Evolutionary conservation across 768 basidiomycete species (phyloP), one percentile per base, ranked within the genome.

Genomic region (Exsudoporus frostii): DNA sequence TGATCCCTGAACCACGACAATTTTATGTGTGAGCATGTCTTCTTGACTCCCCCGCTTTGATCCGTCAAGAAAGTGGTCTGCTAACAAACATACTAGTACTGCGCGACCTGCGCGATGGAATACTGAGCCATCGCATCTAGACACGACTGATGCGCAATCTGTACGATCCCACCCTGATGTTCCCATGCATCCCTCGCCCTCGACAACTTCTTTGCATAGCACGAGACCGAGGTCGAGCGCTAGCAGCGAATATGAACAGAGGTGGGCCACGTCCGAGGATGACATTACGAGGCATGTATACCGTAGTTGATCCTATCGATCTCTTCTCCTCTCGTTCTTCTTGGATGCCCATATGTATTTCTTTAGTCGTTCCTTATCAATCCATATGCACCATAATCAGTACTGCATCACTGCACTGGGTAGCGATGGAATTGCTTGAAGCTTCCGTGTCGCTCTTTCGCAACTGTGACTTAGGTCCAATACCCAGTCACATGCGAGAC

Each of bases 261-360:
- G 68, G 56, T 71, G 66, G 64, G 62, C 64, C 15, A 33, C 43
- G 3, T 61, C 67, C 17, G 65, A 67, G 42, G 50, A 50, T 19
- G 63, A 68, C 20, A 49, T 68, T 27, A 3, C 36, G 15, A 56
- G 27, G 7, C 54, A 63, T 24, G 9, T 61, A 33, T 61, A 65
- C 49, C 57, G 7, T 29, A 36, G 11, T 50, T 65, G 60, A 65
- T 1, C 3, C 7, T 42, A 8, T 36, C 4, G 7, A 10, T 48
- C 10, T 49, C 6, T 34, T 46, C 8, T 33, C 10, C 15, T 3
- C 29, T 48, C 22, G 19, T 53, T n/a, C 19, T 17, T 25, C 4
- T 27, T 45, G 41, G 58, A 51, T 39, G 40, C 19, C 27, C 39
- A 6, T 9, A 48, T 65, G 59, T 65, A 58, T 33, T 32, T 11